Percentiles rank a stretch among this genome's conserved stretches.
phyloP scores from a whole-genome alignment of 1,139 yeast genomes.

The Scheffersomyces insectosa region DNA sequence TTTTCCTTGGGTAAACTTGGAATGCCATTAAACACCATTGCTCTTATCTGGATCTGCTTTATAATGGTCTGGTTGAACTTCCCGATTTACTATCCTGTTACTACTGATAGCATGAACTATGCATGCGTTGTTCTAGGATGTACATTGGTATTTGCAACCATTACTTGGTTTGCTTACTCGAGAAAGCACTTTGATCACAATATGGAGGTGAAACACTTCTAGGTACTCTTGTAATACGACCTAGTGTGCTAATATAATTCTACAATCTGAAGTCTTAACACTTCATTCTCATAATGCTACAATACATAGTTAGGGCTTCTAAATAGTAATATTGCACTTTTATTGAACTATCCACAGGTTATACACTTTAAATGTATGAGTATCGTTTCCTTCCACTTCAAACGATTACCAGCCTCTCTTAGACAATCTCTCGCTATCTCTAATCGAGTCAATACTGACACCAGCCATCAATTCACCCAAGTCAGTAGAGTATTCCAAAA shows the following conservation, averaged over 20 bases:
- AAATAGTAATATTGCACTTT: neutral
- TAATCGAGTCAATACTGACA: constrained; percentile 53
- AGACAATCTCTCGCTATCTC: constrained; percentile 49
- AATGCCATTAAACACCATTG: constrained; percentile 23
- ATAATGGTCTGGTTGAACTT: constrained; percentile 31
- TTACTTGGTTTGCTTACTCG: constrained; percentile 30
- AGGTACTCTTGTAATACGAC: neutral
- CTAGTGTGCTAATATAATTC: too few species aligned
- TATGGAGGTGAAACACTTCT: constrained; percentile 10
- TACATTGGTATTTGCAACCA: constrained; percentile 27
- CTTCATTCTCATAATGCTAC: too few species aligned
- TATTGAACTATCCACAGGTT: neutral
- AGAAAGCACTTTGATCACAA: constrained; percentile 15
- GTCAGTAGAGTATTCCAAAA: constrained; percentile 72
- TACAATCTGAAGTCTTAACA: too few species aligned
- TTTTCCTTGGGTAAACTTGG: constrained; percentile 30
- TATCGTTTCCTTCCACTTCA: neutral
- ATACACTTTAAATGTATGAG: neutral
- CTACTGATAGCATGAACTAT: constrained; percentile 35
- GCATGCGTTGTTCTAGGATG: constrained; percentile 37
- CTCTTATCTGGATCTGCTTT: constrained; percentile 30
- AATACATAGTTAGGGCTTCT: too few species aligned
- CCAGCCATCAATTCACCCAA: constrained; percentile 80
- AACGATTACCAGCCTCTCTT: constrained; percentile 51
- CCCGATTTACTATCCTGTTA: constrained; percentile 30